Conservation (phyloP, 441 rosid genomes). For the Euphorbia celastroides region DNA sequence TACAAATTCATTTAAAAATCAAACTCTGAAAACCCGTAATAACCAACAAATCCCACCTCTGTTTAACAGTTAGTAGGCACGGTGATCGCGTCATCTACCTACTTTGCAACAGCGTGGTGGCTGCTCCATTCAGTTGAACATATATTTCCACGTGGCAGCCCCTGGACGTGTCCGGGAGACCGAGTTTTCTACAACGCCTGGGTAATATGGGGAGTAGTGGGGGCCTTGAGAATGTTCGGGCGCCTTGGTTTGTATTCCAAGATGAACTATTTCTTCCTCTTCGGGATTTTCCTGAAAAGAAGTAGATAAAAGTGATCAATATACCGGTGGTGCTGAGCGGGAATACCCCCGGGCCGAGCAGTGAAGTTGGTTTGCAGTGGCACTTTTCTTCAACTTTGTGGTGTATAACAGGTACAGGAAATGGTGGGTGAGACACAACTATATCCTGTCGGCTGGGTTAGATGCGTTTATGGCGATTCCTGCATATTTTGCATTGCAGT, state of each 20-base stretch:
- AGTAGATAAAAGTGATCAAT: constrained; percentile 32
- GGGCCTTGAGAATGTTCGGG: constrained; percentile 44
- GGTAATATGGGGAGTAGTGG: constrained; percentile 46
- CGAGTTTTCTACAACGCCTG: constrained; percentile 50
- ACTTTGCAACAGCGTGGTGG: constrained; percentile 45
- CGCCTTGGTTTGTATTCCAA: constrained; percentile 31
- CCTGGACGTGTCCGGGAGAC: constrained; percentile 46
- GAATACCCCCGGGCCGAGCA: constrained; percentile 29
- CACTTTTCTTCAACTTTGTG: constrained; percentile 34
- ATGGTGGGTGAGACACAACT: constrained; percentile 53
- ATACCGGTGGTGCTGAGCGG: constrained; percentile 35
- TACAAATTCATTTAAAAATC: background rate
- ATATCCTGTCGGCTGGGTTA: constrained; percentile 37
- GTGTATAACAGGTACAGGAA: constrained; percentile 31
- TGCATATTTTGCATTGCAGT: constrained; percentile 29
- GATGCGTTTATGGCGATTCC: constrained; percentile 44
- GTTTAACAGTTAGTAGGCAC: constrained; percentile 35
- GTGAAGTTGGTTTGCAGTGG: constrained; percentile 42
- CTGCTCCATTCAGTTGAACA: constrained; percentile 30
- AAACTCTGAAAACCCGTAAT: no score
- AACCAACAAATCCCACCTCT: no score
- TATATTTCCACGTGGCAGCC: constrained; percentile 40
- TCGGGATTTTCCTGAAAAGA: constrained; percentile 29
- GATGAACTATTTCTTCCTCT: constrained; percentile 45
- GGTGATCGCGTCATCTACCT: constrained; percentile 28